A percentile compares a stretch with the other conserved stretches of the same genome.
Conservation (phyloP, 1,284 basidiomycete genomes). For the Cystobasidiaceae sp. region DNA sequence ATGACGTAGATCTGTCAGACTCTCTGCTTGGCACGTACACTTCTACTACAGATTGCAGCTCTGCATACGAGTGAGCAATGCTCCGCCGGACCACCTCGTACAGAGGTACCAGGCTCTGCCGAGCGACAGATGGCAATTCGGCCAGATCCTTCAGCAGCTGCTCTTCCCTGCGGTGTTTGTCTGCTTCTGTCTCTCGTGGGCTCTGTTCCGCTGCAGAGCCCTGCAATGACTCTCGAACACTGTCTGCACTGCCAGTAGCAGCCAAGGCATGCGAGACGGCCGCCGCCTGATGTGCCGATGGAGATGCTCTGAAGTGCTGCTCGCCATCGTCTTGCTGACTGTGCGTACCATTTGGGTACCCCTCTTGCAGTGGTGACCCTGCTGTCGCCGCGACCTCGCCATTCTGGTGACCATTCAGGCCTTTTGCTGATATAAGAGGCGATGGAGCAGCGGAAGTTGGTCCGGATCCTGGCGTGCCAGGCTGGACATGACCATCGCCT, state of each 20-base stretch:
- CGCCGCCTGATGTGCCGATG: too few relatives aligned
- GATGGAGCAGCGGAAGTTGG: not conserved
- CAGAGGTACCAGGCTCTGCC: slow-evolving; percentile 67
- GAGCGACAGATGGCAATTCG: slow-evolving; percentile 50
- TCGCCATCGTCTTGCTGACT: too few relatives aligned
- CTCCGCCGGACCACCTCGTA: slow-evolving; percentile 69
- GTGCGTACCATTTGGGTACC: too few relatives aligned
- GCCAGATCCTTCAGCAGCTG: slow-evolving; percentile 68
- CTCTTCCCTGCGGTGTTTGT: not conserved
- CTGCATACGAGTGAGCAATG: slow-evolving; percentile 72
- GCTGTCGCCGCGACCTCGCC: too few relatives aligned
- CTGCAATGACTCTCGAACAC: not conserved
- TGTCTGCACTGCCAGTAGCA: not conserved
- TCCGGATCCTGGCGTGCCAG: not conserved
- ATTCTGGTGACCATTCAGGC: slow-evolving; percentile 4
- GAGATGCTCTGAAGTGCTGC: too few relatives aligned
- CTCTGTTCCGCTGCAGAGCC: not conserved
- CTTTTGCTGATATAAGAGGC: too few relatives aligned
- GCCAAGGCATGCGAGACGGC: too few relatives aligned
- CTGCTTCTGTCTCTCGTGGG: not conserved
- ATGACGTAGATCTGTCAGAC: not conserved
- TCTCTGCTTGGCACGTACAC: slow-evolving; percentile 56
- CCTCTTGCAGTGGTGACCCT: too few relatives aligned
- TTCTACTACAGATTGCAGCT: slow-evolving; percentile 74
- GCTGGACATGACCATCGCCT: not conserved